Base-by-base conservation (phyloP, 2,329 filamentous ascomycete species). In the Neodidymelliopsis sp. region DNA sequence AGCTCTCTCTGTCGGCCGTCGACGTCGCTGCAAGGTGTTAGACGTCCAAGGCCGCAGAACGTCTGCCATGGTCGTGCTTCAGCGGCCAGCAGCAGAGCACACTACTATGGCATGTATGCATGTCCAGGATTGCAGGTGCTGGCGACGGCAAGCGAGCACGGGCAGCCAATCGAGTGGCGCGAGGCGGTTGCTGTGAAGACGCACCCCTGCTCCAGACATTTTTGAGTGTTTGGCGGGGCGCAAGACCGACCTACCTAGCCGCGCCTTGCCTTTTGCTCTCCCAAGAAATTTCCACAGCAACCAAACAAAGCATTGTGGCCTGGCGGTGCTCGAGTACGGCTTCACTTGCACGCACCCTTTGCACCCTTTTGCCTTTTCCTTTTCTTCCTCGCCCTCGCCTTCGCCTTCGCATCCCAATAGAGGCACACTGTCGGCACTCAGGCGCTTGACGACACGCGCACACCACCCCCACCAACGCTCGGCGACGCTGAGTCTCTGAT, bases 201-300 rank as follows among this genome's bases (percentile, higher is more conserved):
- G 34, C 29, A 45, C 24, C 47, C 47, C 40, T 50, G 47, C 25
- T 24, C 30, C 30, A 25, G 22, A 46, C 47, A 45, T 50, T 50
- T 50, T 50, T 38, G 20, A 27, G 13, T 6, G 33, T 50, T 51
- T 44, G 47, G 47, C 48, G 48, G 40, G 48, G 28, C 20, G 28
- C 20, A 19, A 19, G 40, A n/a, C 36, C 33, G 24, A 22, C 34
- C 40, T n/a, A n/a, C n/a, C n/a, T n/a, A 31, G 13, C 40, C 35
- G 40, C 48, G 37, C 19, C 30, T 37, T n/a, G n/a, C n/a, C n/a
- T n/a, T n/a, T 13, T 36, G 13, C 35, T 31, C 41, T 30, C 30
- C 41, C 42, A 15, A 41, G 31, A 52, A 38, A 46, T 46, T 52
- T 42, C 42, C 41, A 52, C 36, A 29, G 42, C 48, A 52, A 52